phyloP scores from a whole-genome alignment of 106 monocot species.

The Platanthera guangdongensis region DNA sequence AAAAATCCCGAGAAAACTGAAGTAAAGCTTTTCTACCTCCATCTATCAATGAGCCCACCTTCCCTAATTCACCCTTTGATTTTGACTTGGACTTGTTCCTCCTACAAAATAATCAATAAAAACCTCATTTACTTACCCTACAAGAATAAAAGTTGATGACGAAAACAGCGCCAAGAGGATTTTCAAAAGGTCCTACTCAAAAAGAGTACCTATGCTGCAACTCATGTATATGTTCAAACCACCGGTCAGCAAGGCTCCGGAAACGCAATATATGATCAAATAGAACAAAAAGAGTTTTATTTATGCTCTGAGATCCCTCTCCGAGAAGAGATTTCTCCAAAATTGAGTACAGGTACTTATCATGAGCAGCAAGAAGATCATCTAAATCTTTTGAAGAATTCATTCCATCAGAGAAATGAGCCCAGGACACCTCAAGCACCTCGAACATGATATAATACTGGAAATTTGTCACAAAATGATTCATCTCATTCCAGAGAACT shows the following conservation, averaged over 20 bases:
- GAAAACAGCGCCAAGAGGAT: not conserved
- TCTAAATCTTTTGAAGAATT: constrained; percentile 86
- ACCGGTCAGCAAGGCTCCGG: constrained; percentile 59
- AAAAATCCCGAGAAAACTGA: constrained; percentile 53
- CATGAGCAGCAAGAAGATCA: constrained; percentile 81
- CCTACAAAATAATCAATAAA: constrained; percentile 26
- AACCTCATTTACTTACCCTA: not conserved
- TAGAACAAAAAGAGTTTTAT: constrained; percentile 50
- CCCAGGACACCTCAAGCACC: constrained; percentile 95
- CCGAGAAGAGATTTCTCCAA: constrained; percentile 92
- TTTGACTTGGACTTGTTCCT: constrained; percentile 41
- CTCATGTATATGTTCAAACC: constrained; percentile 85
- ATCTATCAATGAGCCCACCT: constrained; percentile 28
- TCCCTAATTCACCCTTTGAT: constrained; percentile 28
- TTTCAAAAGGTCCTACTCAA: not conserved
- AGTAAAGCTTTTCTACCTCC: constrained; percentile 57
- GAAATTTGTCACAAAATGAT: constrained; percentile 90
- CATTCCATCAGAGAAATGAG: constrained; percentile 83
- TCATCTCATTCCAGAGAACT: constrained; percentile 97
- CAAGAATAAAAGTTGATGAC: not conserved
- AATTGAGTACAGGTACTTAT: constrained; percentile 83
- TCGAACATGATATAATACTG: constrained; percentile 99
- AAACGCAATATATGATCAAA: constrained; percentile 81
- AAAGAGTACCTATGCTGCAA: constrained; percentile 62
- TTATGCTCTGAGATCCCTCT: constrained; percentile 62